Conservation (phyloP, 2,329 filamentous ascomycete species). For the Sporothrix phasma region DNA sequence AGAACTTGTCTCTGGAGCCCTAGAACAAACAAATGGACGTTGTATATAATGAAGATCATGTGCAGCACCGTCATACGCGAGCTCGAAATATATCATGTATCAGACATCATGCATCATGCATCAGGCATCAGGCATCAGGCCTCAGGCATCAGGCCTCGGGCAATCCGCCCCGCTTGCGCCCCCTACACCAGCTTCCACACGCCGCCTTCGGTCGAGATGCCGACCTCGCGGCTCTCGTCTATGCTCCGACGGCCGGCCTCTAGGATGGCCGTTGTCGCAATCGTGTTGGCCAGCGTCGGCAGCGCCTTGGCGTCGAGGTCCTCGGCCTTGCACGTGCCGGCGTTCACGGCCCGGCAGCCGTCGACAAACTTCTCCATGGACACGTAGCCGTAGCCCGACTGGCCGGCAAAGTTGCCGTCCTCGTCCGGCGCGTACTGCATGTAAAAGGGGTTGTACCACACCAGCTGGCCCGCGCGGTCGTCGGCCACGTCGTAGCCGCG, state of each 20-base stretch:
- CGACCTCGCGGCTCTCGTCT: conserved; percentile 69
- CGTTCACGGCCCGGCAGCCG: conserved; percentile 68
- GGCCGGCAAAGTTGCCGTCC: conserved; percentile 86
- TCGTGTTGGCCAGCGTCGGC: conserved; percentile 79
- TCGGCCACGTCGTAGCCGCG: conserved; percentile 91
- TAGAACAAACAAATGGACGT: not conserved
- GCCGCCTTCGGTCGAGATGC: conserved; percentile 57
- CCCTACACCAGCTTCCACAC: conserved; percentile 54
- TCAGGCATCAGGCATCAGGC: too few species aligned
- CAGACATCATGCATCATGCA: too few species aligned
- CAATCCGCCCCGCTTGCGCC: too few species aligned
- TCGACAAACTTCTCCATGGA: conserved; percentile 96
- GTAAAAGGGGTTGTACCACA: conserved; percentile 92
- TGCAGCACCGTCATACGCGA: not conserved
- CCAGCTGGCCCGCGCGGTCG: conserved; percentile 57
- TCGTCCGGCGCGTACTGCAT: conserved; percentile 93
- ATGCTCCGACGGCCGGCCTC: conserved; percentile 77
- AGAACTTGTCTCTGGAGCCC: not conserved
- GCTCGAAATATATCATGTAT: not conserved
- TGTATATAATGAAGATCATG: not conserved
- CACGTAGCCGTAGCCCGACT: conserved; percentile 86
- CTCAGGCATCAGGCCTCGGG: too few species aligned
- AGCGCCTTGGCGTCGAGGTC: conserved; percentile 72
- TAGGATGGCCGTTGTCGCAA: conserved; percentile 84
- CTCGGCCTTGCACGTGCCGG: conserved; percentile 58